Evolutionary conservation across 371 early-diverging fungal species (phyloP).

Genomic region (Circinella minor): DNA sequence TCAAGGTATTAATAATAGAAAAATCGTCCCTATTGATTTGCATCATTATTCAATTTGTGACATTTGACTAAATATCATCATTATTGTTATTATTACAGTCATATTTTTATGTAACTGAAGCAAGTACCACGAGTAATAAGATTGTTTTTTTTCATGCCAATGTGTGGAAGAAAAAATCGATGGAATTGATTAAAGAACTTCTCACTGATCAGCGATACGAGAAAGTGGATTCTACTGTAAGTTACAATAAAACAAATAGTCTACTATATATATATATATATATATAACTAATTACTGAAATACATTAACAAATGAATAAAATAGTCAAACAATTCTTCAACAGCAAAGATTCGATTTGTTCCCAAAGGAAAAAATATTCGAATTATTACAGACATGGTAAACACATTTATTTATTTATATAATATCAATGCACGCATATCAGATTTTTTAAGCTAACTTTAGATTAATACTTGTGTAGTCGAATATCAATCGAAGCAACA

Average conservation of each 20-base stretch:
- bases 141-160: conserved; percentile 79
- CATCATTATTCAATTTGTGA: no score
- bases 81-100: not conserved
- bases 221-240: no score
- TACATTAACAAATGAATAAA: no score
- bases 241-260: conserved; percentile 25
- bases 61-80: no score
- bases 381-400: conserved; percentile 67
- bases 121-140: not conserved
- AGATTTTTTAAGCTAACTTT: not conserved
- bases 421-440: conserved; percentile 26
- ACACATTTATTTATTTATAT: conserved; percentile 23
- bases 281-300: not conserved
- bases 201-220: no score
- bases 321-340: not conserved
- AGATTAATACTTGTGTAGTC: not conserved
- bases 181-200: conserved; percentile 44
- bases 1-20: conserved; percentile 42
- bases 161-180: conserved; percentile 65
- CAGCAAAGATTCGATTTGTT: conserved; percentile 38
- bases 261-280: conserved; percentile 23
- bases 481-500: not conserved
- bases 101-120: conserved; percentile 15
- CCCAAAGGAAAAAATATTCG: conserved; percentile 74
- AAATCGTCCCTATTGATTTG: no score